Base-by-base conservation (phyloP, 257 asterid species). In the Hygrophila difformis region DNA sequence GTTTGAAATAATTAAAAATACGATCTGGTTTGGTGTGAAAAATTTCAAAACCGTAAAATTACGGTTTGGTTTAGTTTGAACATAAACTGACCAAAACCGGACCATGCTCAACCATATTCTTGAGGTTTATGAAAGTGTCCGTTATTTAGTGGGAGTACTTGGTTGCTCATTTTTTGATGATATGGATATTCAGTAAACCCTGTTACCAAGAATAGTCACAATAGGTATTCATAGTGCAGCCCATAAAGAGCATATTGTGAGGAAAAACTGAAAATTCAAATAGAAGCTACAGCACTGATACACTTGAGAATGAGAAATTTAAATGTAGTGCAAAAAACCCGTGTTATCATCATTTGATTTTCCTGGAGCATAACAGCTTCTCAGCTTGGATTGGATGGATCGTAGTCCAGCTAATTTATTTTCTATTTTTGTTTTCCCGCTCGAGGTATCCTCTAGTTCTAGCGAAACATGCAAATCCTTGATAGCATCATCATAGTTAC, bases 391-490 rank as follows among this genome's bases (percentile, higher is more conserved):
- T 44, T 62, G 70, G 52, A 65, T 63, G 52, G 53, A 26, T 34
- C n/a, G n/a, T n/a, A 78, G 42, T 51, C 49, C 53, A 47, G 46
- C 60, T 43, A 79, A 60, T 60, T 89, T 94, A 56, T 56, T 68
- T 51, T 79, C 71, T 56, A 85, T 85, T 62, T 74, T 94, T 59
- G 65, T 68, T 75, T 77, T 85, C 39, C 96, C 94, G 67, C 74
- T 65, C 53, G 42, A 60, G 62, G 96, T 79, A 23, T 50, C 62
- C 61, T 89, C 97, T 34, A 76, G 47, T 63, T 71, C 58, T 42
- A 79, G 45, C 11, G 94, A 76, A 54, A 89, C 59, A 48, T 43
- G 71, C 59, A 79, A 74, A 75, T 85, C 96, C 39, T 38, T 65
- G 33, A 66, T 48, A 39, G 96, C 89, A 49, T 85, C 93, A 65